Conservation (phyloP, 2,329 filamentous ascomycete genomes). For the Ophiosphaerella narmari region DNA sequence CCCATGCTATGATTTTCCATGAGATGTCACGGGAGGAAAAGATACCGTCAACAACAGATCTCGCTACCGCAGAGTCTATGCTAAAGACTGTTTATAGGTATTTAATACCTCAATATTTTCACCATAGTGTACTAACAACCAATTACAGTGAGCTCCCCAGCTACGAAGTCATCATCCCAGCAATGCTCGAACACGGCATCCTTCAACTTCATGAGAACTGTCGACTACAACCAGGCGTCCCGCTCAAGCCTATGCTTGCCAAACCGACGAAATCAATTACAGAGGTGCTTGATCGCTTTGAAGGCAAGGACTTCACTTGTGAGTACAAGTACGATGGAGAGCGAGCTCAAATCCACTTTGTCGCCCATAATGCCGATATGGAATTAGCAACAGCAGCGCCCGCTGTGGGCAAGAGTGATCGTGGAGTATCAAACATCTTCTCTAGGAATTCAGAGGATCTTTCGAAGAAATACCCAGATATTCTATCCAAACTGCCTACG, state of each 20-base stretch:
- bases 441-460: constrained; percentile 96
- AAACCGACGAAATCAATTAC: constrained; percentile 98
- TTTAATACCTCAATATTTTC: constrained; percentile 20
- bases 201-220: constrained; percentile 80
- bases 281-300: constrained; percentile 94
- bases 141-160: constrained; percentile 81
- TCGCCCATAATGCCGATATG: constrained; percentile 76
- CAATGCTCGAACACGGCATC: constrained; percentile 85
- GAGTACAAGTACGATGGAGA: constrained; percentile 99
- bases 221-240: constrained; percentile 90
- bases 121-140: constrained; percentile 38
- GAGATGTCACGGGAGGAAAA: constrained; percentile 74
- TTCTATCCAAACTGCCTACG: constrained; percentile 80
- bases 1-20: constrained; percentile 85
- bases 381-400: constrained; percentile 64
- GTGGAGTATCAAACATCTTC: constrained; percentile 89
- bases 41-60: constrained; percentile 71
- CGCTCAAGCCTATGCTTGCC: constrained; percentile 96
- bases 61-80: constrained; percentile 81
- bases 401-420: constrained; percentile 67
- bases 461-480: constrained; percentile 97
- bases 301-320: constrained; percentile 93
- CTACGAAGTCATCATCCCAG: constrained; percentile 92
- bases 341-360: constrained; percentile 97
- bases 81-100: constrained; percentile 91